Base-by-base conservation (phyloP, 345 rosid species). In the Linum tenue region DNA sequence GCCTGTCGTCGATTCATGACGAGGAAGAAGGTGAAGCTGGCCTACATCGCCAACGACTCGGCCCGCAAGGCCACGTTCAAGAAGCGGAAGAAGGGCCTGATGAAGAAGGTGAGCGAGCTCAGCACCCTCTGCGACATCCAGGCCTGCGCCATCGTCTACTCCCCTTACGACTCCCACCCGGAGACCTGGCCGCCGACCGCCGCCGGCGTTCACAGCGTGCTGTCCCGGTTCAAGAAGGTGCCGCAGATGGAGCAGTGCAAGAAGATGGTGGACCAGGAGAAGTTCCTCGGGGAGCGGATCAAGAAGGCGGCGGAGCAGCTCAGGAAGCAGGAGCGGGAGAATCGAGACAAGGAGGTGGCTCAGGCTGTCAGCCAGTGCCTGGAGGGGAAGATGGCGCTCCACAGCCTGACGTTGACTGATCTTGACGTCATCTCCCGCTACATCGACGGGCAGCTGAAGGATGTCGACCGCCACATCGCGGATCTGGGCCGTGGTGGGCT, bases 241-340 rank as follows among this genome's bases (percentile, higher is more conserved):
- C 76, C 87, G n/a, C 67, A 74, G 11, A 73, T 76, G 75, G 83
- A 83, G 16, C 85, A 73, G 55, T 67, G 73, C 65, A 81, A 80
- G 55, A 67, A 78, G 66, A 83, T 78, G 87, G 55, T 78, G 78
- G 73, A 81, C 66, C 87, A 83, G 58, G 77, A 59, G 37, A 69
- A 69, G 43, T 75, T 74, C 66, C 71, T 83, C 71, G 56, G 55
- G 5, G 63, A 69, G 61, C 76, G 81, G 75, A 66, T 80, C 51
- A 7, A 60, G 12, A 82, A 83, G n/a, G 70, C 71, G 0, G 51
- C 69, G 42, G 14, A 17, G 31, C 38, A 57, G 60, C 37, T 17
- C 37, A 17, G 7, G 37, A 57, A 57, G 60, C 22, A 57, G 31
- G 38, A 37, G 0, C 7, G 11, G 3, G 60, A 57, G 2, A 57